Conservation (phyloP, 352 stramenopile species). For the Phytophthora hybrid region DNA sequence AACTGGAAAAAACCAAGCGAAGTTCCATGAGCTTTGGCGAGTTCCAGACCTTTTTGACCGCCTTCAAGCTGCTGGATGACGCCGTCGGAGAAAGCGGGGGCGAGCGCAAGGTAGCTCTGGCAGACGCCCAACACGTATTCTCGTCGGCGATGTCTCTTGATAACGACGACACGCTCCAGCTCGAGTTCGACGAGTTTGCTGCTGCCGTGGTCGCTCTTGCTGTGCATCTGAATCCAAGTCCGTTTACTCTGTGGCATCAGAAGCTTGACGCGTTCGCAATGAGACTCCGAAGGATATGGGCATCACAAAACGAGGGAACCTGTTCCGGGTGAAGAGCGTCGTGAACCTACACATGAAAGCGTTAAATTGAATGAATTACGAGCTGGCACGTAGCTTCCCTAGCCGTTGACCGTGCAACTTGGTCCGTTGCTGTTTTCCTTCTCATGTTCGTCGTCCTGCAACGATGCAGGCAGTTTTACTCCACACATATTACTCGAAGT, state of each 20-base stretch:
- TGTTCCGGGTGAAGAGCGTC: constrained; percentile 4
- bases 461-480: constrained; percentile 21
- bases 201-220: constrained; percentile 58
- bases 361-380: constrained; percentile 25
- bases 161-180: constrained; percentile 55
- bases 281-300: constrained; percentile 27
- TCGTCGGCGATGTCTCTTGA: constrained; percentile 58
- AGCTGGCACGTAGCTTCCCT: constrained; percentile 4
- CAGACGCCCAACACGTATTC: constrained; percentile 53
- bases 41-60: constrained; percentile 50
- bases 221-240: constrained; percentile 49
- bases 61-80: constrained; percentile 38
- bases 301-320: constrained; percentile 8
- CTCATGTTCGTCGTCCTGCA: constrained; percentile 19
- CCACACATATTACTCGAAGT: constrained; percentile 51
- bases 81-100: background rate
- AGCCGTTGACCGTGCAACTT: constrained; percentile 7
- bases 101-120: constrained; percentile 22
- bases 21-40: constrained; percentile 64
- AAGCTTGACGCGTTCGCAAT: constrained; percentile 62
- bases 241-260: constrained; percentile 58
- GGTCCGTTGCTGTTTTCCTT: constrained; percentile 10
- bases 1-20: constrained; percentile 62
- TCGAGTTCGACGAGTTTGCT: constrained; percentile 76
- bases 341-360: constrained; percentile 18